phyloP scores from a whole-genome alignment of 2,329 filamentous ascomycete species.

The Fusarium sp. region DNA sequence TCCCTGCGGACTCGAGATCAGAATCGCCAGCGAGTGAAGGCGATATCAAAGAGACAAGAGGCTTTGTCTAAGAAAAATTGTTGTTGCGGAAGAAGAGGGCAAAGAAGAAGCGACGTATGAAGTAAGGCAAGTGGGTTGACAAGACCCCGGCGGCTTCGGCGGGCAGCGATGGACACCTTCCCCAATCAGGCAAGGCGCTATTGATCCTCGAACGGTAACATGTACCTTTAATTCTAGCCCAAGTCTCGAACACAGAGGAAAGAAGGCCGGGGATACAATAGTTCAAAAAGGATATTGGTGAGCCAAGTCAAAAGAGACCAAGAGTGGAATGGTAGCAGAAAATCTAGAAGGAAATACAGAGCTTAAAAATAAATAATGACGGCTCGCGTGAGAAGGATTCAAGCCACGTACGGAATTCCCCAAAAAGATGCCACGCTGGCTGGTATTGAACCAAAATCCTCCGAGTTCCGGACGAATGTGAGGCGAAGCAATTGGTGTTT shows the following conservation, averaged over 20 bases:
- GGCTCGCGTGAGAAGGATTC: constrained; percentile 2
- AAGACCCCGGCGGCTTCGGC: constrained; percentile 29
- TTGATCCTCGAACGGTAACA: constrained; percentile 28
- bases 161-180: constrained; percentile 39
- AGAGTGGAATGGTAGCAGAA: neutral
- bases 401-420: constrained; percentile 11
- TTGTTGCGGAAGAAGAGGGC: constrained; percentile 7
- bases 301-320: neutral
- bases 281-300: neutral
- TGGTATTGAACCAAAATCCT: constrained; percentile 21
- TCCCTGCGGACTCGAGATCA: neutral
- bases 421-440: constrained; percentile 50
- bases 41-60: constrained; percentile 4
- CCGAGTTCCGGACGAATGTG: constrained; percentile 30
- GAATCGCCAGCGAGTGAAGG: constrained; percentile 37
- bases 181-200: constrained; percentile 18
- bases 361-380: constrained; percentile 16
- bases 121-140: constrained; percentile 42
- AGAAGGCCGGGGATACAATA: neutral
- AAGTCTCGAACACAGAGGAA: neutral
- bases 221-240: constrained; percentile 32
- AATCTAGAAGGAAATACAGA: neutral
- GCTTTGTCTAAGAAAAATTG: constrained; percentile 8
- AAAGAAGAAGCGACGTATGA: constrained; percentile 47
- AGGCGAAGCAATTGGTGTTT: constrained; percentile 33